A percentile compares a stretch with the other conserved stretches of the same genome.
These are phyloP conservation scores for Aspergillus fumigatus DNA, from an alignment of 2,329 filamentous ascomycete species.

Conservation along the genomic window DNA sequence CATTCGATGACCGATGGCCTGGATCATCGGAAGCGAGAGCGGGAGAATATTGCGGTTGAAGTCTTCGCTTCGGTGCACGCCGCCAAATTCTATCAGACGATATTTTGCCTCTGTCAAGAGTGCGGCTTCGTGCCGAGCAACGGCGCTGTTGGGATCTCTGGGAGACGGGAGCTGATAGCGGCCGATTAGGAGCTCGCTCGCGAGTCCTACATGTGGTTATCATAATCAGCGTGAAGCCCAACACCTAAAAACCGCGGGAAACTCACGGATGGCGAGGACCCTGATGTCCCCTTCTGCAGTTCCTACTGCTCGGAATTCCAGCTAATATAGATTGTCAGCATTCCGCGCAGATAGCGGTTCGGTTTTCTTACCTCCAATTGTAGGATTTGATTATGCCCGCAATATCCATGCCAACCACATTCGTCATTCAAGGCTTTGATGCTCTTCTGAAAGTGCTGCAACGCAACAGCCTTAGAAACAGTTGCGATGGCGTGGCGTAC, in stretches of 20 bases:
- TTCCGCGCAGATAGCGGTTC: no score
- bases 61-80: slow-evolving; percentile 12
- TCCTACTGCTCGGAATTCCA: not conserved
- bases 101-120: slow-evolving; percentile 11
- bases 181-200: no score
- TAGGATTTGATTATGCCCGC: slow-evolving; percentile 5
- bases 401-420: slow-evolving; percentile 12
- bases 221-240: not conserved
- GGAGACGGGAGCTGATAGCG: no score
- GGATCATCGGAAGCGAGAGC: slow-evolving; percentile 11
- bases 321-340: accelerated
- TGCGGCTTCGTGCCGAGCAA: slow-evolving; percentile 19
- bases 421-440: slow-evolving; percentile 8
- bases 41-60: slow-evolving; percentile 19
- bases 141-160: not conserved
- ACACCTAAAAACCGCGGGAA: no score
- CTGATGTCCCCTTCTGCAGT: slow-evolving; percentile 18
- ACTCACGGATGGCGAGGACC: slow-evolving; percentile 18
- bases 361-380: not conserved
- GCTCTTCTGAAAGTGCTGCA: slow-evolving; percentile 8
- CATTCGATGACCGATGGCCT: slow-evolving; percentile 21
- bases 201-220: not conserved
- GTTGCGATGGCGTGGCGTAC: slow-evolving; percentile 11
- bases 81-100: slow-evolving; percentile 1
- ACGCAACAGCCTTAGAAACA: slow-evolving; percentile 8